phyloP scores from a whole-genome alignment of 2,329 filamentous ascomycete species.

The Stenocarpella maydis region DNA sequence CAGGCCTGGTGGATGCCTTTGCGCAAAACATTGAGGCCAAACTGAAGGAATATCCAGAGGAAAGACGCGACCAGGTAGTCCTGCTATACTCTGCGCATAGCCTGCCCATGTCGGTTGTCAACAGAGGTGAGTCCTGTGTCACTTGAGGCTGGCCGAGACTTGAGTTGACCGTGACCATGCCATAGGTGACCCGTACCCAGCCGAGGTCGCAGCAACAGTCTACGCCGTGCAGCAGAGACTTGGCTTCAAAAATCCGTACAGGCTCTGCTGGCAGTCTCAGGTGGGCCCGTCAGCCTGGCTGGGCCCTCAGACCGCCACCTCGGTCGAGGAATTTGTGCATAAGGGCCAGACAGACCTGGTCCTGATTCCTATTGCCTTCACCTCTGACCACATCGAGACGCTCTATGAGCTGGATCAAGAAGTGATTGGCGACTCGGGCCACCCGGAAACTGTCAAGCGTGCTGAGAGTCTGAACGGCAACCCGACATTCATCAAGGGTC shows the following conservation, averaged over 20 bases:
- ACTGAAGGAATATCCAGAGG: conserved; percentile 82
- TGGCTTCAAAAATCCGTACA: conserved; percentile 87
- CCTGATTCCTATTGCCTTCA: conserved; percentile 95
- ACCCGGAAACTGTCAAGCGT: conserved; percentile 83
- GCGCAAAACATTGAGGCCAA: conserved; percentile 90
- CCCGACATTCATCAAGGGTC: conserved; percentile 86
- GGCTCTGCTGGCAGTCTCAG: conserved; percentile 97
- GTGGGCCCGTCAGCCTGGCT: conserved; percentile 96
- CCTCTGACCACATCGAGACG: conserved; percentile 98
- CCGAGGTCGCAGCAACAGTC: conserved; percentile 94
- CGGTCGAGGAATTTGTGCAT: conserved; percentile 87
- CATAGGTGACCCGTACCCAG: conserved; percentile 88
- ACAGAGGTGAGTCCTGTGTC: conserved; percentile 68
- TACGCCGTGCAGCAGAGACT: conserved; percentile 95
- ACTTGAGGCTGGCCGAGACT: not conserved
- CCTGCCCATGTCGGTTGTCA: conserved; percentile 96
- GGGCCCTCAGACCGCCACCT: conserved; percentile 89
- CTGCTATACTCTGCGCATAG: conserved; percentile 95
- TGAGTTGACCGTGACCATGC: conserved; percentile 41
- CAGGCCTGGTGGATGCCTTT: conserved; percentile 89
- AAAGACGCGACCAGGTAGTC: conserved; percentile 80
- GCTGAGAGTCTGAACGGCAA: conserved; percentile 93
- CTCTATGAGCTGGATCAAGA: conserved; percentile 93
- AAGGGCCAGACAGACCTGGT: conserved; percentile 92
- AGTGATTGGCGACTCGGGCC: conserved; percentile 87